phyloP scores from a whole-genome alignment of 768 basidiomycete species.

The Candolleomyces eurysporus region DNA sequence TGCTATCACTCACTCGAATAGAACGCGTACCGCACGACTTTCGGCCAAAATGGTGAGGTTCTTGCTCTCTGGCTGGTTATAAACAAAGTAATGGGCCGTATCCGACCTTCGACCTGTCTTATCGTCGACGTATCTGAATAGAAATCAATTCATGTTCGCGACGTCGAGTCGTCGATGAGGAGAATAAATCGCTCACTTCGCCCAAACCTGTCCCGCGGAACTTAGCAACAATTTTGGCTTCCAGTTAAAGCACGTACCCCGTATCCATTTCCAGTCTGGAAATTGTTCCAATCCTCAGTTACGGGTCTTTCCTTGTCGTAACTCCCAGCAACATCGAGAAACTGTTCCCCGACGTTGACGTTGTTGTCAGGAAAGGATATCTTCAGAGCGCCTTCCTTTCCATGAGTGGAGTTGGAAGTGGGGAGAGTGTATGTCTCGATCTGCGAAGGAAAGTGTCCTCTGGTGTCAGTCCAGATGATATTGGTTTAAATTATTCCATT shows the following conservation, averaged over 20 bases:
- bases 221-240: background rate
- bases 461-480: background rate
- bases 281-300: constrained; percentile 48
- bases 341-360: constrained; percentile 44
- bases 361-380: constrained; percentile 40
- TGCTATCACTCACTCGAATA: constrained; percentile 41
- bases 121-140: constrained; percentile 49
- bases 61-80: constrained; percentile 41
- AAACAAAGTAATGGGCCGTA: constrained; percentile 49
- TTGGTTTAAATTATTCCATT: background rate
- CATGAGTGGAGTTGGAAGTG: constrained; percentile 36
- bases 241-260: constrained; percentile 33
- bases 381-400: constrained; percentile 49
- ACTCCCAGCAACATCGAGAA: constrained; percentile 40
- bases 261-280: constrained; percentile 40
- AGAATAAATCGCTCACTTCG: constrained; percentile 35
- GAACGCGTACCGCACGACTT: constrained; percentile 44
- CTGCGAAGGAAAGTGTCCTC: constrained; percentile 18
- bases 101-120: constrained; percentile 57
- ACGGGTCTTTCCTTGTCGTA: constrained; percentile 48
- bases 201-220: constrained; percentile 42
- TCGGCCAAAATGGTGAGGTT: constrained; percentile 41
- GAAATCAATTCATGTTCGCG: background rate
- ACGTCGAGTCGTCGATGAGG: background rate
- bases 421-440: constrained; percentile 39